phyloP scores from a whole-genome alignment of 106 monocot genomes.

The Platanthera zijinensis region DNA sequence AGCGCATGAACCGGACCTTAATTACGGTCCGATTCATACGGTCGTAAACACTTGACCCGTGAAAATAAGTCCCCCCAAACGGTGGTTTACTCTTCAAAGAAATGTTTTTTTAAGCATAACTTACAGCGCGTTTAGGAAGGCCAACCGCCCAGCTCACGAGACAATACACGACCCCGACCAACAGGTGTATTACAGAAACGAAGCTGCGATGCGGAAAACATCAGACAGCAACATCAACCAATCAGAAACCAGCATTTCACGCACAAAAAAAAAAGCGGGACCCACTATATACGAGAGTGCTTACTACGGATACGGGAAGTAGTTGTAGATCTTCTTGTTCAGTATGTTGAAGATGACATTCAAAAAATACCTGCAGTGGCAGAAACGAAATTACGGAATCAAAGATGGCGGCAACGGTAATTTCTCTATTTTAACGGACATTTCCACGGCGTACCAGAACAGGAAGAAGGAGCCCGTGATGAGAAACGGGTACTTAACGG shows the following conservation, averaged over 20 bases:
- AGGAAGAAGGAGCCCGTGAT: slow-evolving; percentile 99
- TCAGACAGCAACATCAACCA: slow-evolving; percentile 4
- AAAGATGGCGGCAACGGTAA: background rate
- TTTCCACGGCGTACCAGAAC: slow-evolving; percentile 45
- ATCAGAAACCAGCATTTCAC: background rate
- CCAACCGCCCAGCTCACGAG: slow-evolving; percentile 83
- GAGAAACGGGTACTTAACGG: slow-evolving; percentile 68
- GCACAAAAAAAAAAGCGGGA: background rate
- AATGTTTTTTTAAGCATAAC: background rate
- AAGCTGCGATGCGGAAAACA: slow-evolving; percentile 39
- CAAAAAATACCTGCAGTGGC: slow-evolving; percentile 78
- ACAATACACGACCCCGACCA: slow-evolving; percentile 82
- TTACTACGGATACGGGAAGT: slow-evolving; percentile 99
- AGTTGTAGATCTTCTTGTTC: slow-evolving; percentile 99
- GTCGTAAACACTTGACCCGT: no score
- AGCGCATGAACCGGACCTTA: no score
- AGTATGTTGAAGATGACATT: slow-evolving; percentile 99
- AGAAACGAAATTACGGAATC: background rate
- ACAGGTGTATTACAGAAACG: slow-evolving; percentile 81
- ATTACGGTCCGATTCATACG: no score
- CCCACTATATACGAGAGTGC: slow-evolving; percentile 3
- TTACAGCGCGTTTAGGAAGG: slow-evolving; percentile 97
- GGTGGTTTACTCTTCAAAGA: no score
- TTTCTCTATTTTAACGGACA: background rate
- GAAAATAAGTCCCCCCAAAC: no score